Percentiles rank a stretch among this genome's conserved stretches.
Conservation (phyloP, 805 yeast species). For the Schwanniomyces polymorphus region DNA sequence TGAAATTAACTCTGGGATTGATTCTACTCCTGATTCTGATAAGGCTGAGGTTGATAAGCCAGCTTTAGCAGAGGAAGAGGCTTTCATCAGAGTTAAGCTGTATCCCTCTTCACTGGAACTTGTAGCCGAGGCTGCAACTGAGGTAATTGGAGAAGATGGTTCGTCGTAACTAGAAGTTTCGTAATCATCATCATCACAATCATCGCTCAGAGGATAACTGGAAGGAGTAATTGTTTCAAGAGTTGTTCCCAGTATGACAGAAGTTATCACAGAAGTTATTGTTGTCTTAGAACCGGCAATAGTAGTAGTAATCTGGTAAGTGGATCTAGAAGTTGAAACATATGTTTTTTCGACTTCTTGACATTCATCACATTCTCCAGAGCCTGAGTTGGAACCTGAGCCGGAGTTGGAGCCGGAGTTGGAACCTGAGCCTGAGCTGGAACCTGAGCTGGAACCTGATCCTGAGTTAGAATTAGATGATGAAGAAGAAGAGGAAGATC, state of each 20-base stretch:
- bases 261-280: background rate
- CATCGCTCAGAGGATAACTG: background rate
- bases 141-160: background rate
- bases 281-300: background rate
- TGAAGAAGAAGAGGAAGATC: conserved; percentile 11
- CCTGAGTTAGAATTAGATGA: too few species aligned
- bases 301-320: background rate
- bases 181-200: background rate
- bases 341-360: conserved; percentile 5
- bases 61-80: background rate
- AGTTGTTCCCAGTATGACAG: background rate
- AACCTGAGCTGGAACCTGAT: conserved; percentile 5
- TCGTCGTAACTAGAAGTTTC: background rate
- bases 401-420: background rate
- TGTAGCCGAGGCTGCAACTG: background rate
- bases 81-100: background rate
- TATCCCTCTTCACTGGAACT: conserved; percentile 5
- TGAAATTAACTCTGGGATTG: background rate
- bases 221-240: background rate
- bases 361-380: conserved; percentile 6
- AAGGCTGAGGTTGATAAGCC: background rate
- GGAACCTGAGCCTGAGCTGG: background rate
- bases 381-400: background rate
- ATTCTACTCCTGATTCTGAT: background rate
- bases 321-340: background rate